Evolutionary conservation across 495 filamentous ascomycete genomes (phyloP), one percentile per base, ranked within the genome.

Genomic region (Talaromyces nanjingensis): DNA sequence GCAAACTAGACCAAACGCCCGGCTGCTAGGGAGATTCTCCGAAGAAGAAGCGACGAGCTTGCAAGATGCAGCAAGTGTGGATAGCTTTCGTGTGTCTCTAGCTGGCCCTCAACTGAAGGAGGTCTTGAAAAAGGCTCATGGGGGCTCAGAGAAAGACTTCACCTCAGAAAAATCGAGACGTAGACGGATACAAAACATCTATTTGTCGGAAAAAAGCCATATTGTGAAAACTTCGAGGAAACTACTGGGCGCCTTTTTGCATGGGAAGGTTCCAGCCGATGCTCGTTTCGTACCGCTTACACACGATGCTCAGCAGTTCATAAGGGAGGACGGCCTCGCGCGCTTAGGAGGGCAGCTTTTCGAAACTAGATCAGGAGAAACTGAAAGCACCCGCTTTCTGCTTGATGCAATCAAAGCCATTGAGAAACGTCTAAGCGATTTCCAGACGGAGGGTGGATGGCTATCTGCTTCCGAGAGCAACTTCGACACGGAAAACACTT

Each of bases 1-100:
- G 84, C 93, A 97, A 72, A 82, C 79, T 37, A 83, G 92, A 37
- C 79, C 91, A 22, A 76, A 83, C 2, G 73, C 76, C 55, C 86
- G 90, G 63, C 83, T 96, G 22, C 78, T 86, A 34, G 77, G 81
- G 18, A 84, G 83, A 7, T 84, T 89, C 42, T 86, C 87, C 1
- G 84, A 84, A 42, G 87, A 91, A 62, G 89, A 91, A 74, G 75
- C 82, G 24, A 81, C 83, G 53, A 88, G 86, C 64, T 69, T 91
- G 42, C 84, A 87, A 67, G 85, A 85, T 60, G 88, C 86, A 8
- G 79, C 86, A 3, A 87, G 88, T 6, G 72, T 82, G 20, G 79
- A 82, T 55, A 86, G 83, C 52, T 73, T 84, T 39, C 77, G 79
- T 12, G 73, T 79, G 22, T 84, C 82, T 11, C 69, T 81, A 37